These are phyloP conservation scores for Prunus yedoensis DNA, from an alignment of 331 rosid species.

Conservation along the genomic window DNA sequence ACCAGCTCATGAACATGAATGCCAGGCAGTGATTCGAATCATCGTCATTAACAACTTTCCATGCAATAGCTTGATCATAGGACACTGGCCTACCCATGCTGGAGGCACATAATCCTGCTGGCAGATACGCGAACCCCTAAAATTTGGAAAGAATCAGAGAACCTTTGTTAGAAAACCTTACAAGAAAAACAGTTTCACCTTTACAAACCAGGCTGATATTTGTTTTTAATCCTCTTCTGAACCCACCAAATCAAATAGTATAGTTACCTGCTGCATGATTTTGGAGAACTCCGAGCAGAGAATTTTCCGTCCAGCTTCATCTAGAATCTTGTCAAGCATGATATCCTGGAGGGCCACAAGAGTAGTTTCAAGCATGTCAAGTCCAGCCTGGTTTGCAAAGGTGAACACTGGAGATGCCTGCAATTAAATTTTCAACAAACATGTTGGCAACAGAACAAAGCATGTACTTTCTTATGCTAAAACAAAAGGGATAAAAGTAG, in stretches of 20 bases:
- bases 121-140: constrained; percentile 85
- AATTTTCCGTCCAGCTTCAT: constrained; percentile 76
- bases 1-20: constrained; percentile 91
- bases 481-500: not conserved
- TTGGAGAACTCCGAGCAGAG: constrained; percentile 91
- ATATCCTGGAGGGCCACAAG: constrained; percentile 95
- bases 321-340: constrained; percentile 90
- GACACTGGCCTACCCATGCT: constrained; percentile 93
- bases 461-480: not conserved
- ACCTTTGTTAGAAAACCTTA: not conserved
- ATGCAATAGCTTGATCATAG: constrained; percentile 79
- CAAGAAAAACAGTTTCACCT: not conserved
- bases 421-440: constrained; percentile 7
- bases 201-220: too few relatives aligned
- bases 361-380: constrained; percentile 96
- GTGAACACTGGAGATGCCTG: constrained; percentile 93
- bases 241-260: too few relatives aligned
- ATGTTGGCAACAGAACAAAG: not conserved
- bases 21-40: constrained; percentile 90
- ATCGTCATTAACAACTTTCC: constrained; percentile 89
- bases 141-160: not conserved
- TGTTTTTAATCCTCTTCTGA: too few relatives aligned
- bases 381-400: constrained; percentile 94
- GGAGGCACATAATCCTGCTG: constrained; percentile 75
- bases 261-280: constrained; percentile 86